phyloP scores from a whole-genome alignment of 2,329 filamentous ascomycete genomes.

The Leptographium wingfieldii region DNA sequence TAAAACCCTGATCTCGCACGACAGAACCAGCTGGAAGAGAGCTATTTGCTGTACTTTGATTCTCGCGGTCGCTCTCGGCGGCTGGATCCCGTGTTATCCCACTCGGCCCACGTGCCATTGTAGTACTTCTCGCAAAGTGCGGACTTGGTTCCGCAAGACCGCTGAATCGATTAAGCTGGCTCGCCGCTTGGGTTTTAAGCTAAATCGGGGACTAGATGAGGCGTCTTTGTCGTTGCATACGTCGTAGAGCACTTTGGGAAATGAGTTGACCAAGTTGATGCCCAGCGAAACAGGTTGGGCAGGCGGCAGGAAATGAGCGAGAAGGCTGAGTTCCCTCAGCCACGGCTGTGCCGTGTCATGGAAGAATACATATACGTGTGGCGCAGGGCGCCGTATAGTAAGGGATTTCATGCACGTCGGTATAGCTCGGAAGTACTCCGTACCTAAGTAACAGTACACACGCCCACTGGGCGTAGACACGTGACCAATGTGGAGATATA shows the following conservation, averaged over 20 bases:
- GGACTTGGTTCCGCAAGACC: neutral
- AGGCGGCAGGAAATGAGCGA: neutral
- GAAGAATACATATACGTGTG: too few relatives aligned
- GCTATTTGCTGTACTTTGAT: neutral
- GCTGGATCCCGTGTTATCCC: neutral
- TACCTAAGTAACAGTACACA: too few relatives aligned
- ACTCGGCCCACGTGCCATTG: neutral
- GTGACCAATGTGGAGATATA: too few relatives aligned
- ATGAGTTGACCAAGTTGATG: neutral
- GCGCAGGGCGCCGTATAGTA: too few relatives aligned
- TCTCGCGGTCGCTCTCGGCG: neutral
- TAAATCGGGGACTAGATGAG: neutral
- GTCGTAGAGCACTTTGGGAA: neutral
- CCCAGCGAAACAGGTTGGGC: neutral
- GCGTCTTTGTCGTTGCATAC: neutral
- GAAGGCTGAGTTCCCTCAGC: neutral
- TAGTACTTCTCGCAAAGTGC: neutral
- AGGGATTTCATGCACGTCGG: too few relatives aligned
- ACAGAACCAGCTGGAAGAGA: neutral
- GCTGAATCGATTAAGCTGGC: neutral
- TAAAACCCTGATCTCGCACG: neutral
- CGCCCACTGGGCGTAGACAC: too few relatives aligned
- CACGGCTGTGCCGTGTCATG: too few relatives aligned
- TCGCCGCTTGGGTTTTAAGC: neutral
- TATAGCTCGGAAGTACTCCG: too few relatives aligned